Percentiles rank a stretch among this genome's conserved stretches.
Evolutionary conservation across 495 filamentous ascomycete species (phyloP).

Genomic region (Cercophora sp.): DNA sequence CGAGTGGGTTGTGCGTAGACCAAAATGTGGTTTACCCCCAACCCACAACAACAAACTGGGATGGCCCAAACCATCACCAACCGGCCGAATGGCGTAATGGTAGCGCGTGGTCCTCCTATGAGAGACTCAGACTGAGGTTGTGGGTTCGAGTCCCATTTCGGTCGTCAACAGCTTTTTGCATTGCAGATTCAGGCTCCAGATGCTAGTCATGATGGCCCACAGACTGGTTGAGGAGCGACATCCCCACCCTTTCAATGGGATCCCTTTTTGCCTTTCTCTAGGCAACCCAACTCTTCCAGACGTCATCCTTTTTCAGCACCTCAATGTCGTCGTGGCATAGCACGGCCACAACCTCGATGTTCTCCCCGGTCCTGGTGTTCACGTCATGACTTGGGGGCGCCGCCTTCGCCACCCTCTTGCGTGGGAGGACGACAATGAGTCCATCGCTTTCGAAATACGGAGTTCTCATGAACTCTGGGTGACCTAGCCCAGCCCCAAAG

Average conservation of each 20-base stretch:
- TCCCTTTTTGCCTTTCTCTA: no score
- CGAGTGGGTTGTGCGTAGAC: background rate
- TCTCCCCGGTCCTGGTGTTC: no score
- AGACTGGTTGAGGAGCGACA: no score
- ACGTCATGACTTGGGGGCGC: no score
- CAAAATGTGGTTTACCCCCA: background rate
- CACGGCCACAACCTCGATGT: background rate
- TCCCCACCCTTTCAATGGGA: no score
- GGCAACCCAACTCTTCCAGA: background rate
- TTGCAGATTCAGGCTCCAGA: no score
- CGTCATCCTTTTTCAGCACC: background rate
- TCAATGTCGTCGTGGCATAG: background rate
- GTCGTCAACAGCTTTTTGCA: no score
- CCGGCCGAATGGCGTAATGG: slow-evolving; percentile 8
- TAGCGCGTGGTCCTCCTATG: slow-evolving; percentile 7
- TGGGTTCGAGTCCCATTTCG: slow-evolving; percentile 11
- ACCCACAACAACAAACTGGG: background rate
- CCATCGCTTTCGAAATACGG: slow-evolving; percentile 29
- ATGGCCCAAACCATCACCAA: background rate
- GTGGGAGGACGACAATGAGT: slow-evolving; percentile 19
- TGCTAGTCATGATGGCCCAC: no score
- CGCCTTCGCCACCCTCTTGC: background rate
- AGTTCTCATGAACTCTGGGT: slow-evolving; percentile 4
- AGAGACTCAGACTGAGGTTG: slow-evolving; percentile 7
- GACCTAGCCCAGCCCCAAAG: slow-evolving; percentile 1